Percentiles rank a stretch among this genome's conserved stretches.
Conservation (phyloP, 352 stramenopile genomes). For the Thalassiosira hispida region DNA sequence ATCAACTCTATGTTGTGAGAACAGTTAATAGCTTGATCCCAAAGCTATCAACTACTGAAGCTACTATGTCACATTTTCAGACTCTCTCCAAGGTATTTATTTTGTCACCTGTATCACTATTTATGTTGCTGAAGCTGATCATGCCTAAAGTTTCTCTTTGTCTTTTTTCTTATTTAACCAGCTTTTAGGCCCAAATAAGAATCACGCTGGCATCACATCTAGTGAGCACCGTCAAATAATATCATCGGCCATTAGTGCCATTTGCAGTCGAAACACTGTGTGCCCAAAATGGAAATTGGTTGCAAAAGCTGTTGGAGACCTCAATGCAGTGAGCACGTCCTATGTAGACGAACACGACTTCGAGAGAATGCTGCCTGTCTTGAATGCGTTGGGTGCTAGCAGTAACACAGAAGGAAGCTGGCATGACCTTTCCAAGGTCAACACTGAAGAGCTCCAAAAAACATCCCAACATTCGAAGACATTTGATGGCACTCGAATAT, state of each 20-base stretch:
- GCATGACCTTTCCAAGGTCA: slow-evolving; percentile 38
- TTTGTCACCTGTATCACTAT: neutral
- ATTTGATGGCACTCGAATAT: slow-evolving; percentile 40
- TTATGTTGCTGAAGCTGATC: neutral
- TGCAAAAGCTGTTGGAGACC: slow-evolving; percentile 49
- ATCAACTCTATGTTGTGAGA: slow-evolving; percentile 72
- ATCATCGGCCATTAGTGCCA: slow-evolving; percentile 46
- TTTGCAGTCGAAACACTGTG: slow-evolving; percentile 30
- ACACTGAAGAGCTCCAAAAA: neutral
- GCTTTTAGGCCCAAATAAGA: slow-evolving; percentile 77
- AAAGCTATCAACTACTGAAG: slow-evolving; percentile 50
- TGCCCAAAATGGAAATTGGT: slow-evolving; percentile 45
- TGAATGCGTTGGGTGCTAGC: slow-evolving; percentile 68
- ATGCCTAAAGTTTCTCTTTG: neutral
- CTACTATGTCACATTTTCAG: slow-evolving; percentile 60
- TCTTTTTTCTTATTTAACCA: slow-evolving; percentile 10
- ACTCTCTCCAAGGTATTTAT: slow-evolving; percentile 71
- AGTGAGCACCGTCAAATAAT: slow-evolving; percentile 62
- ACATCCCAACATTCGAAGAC: slow-evolving; percentile 17
- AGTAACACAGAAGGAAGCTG: slow-evolving; percentile 43
- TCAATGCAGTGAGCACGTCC: slow-evolving; percentile 71
- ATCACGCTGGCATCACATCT: slow-evolving; percentile 59
- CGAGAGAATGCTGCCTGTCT: slow-evolving; percentile 76
- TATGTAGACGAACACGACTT: slow-evolving; percentile 84
- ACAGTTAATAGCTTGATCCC: slow-evolving; percentile 73